phyloP scores from a whole-genome alignment of 805 yeast species.

The Hanseniaspora hatyaiensis region DNA sequence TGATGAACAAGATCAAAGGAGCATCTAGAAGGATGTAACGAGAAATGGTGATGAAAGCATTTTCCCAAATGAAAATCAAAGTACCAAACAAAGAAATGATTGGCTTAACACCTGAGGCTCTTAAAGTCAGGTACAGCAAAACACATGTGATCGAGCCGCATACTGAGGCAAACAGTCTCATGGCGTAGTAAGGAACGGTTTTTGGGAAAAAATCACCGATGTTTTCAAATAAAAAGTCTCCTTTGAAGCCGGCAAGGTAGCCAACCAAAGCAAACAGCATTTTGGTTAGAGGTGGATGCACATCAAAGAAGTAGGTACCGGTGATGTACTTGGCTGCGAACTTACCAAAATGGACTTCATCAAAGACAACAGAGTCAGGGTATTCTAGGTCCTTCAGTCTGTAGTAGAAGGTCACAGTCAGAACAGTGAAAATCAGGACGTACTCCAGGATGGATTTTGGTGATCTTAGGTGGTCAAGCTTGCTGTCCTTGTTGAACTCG shows the following conservation, averaged over 20 bases:
- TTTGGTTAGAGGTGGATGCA: constrained; percentile 70
- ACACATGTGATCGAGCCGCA: constrained; percentile 59
- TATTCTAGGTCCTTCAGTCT: constrained; percentile 49
- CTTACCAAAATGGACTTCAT: constrained; percentile 95
- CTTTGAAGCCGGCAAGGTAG: constrained; percentile 55
- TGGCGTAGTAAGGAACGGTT: constrained; percentile 47
- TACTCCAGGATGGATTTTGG: constrained; percentile 33
- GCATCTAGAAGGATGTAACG: constrained; percentile 66
- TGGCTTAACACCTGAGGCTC: constrained; percentile 61
- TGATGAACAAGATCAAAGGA: constrained; percentile 66
- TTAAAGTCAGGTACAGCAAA: constrained; percentile 54
- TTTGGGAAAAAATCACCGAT: constrained; percentile 57
- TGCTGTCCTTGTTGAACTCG: constrained; percentile 17
- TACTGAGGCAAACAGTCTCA: constrained; percentile 61
- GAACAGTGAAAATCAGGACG: constrained; percentile 33
- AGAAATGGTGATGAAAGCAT: constrained; percentile 56
- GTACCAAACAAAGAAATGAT: constrained; percentile 48
- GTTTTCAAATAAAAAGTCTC: constrained; percentile 52
- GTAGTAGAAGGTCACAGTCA: constrained; percentile 42
- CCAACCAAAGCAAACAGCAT: constrained; percentile 66
- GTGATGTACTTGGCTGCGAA: constrained; percentile 72
- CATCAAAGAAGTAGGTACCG: constrained; percentile 59
- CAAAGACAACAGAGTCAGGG: constrained; percentile 81
- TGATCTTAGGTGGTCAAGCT: constrained; percentile 34
- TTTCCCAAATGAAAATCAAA: constrained; percentile 49